phyloP scores from a whole-genome alignment of 169 alveolate genomes.

The Plasmodium malariae region DNA sequence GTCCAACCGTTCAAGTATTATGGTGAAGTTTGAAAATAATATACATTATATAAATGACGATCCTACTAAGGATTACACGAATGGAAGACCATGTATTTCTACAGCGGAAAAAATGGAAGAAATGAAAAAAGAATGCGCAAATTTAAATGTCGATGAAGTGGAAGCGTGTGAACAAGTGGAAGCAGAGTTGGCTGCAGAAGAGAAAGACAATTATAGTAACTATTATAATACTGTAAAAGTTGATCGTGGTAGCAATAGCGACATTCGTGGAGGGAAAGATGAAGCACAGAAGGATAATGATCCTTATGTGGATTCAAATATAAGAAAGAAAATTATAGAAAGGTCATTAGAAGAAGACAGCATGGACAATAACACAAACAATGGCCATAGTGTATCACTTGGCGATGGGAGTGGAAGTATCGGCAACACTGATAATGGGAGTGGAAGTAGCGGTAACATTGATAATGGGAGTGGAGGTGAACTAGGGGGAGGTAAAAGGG shows the following conservation, averaged over 20 bases:
- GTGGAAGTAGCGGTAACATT: not conserved
- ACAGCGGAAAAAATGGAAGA: not conserved
- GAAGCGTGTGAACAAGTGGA: too few species aligned
- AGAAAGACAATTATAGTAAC: too few species aligned
- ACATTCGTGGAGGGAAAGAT: not conserved
- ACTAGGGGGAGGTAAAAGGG: not conserved
- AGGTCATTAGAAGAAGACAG: not conserved
- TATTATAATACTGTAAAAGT: too few species aligned
- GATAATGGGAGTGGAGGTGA: not conserved
- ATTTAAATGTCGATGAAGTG: not conserved
- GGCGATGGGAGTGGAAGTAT: not conserved
- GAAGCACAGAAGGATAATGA: not conserved
- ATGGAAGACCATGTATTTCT: not conserved
- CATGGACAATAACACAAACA: not conserved
- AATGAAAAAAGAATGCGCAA: not conserved
- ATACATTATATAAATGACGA: too few species aligned
- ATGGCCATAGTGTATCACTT: not conserved
- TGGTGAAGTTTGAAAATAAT: too few species aligned
- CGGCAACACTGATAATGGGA: not conserved
- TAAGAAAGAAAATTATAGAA: not conserved
- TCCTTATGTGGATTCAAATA: not conserved
- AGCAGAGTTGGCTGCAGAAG: too few species aligned
- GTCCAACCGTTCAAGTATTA: too few species aligned
- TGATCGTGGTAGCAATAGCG: too few species aligned
- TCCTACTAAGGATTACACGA: not conserved